A percentile compares a stretch with the other conserved stretches of the same genome.
Evolutionary conservation across 2,329 filamentous ascomycete species (phyloP).

Genomic region (Trichoderma koningii): DNA sequence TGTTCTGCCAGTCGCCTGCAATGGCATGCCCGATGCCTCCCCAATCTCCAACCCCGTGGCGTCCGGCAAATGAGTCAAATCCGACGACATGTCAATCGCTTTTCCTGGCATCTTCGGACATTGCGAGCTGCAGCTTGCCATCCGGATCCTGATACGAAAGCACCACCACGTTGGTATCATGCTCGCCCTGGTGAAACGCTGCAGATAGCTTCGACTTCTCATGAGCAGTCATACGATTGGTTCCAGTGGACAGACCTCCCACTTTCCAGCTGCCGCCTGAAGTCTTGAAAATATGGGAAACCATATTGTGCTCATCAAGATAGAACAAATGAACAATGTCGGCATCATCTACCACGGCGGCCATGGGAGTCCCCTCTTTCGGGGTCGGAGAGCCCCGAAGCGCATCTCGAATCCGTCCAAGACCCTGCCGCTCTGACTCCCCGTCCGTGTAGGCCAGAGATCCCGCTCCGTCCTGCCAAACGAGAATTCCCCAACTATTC

Average conservation of each 20-base stretch:
- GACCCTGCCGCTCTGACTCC: not conserved
- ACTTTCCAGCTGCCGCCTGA: conserved; percentile 29
- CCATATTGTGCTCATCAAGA: conserved; percentile 27
- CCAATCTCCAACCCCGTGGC: conserved; percentile 26
- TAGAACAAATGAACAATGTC: conserved; percentile 34
- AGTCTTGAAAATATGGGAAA: conserved; percentile 29
- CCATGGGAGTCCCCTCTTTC: conserved; percentile 31
- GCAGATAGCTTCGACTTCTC: conserved; percentile 30
- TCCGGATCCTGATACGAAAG: conserved; percentile 30
- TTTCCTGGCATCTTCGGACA: conserved; percentile 28
- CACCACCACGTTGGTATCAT: conserved; percentile 25
- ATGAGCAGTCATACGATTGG: conserved; percentile 19
- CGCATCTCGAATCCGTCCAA: not conserved
- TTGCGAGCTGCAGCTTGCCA: conserved; percentile 30
- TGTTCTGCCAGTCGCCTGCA: conserved; percentile 30
- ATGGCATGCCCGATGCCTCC: conserved; percentile 30
- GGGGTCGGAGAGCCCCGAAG: conserved; percentile 23
- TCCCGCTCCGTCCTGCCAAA: conserved; percentile 33
- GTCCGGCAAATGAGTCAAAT: conserved; percentile 25
- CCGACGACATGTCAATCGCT: conserved; percentile 28
- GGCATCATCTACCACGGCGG: conserved; percentile 28
- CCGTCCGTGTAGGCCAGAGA: conserved; percentile 31
- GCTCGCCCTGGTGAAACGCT: conserved; percentile 29
- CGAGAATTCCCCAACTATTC: conserved; percentile 27
- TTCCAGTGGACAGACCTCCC: conserved; percentile 18